Evolutionary conservation across 2,329 filamentous ascomycete genomes (phyloP).

Genomic region (Waltergamsia citrina): DNA sequence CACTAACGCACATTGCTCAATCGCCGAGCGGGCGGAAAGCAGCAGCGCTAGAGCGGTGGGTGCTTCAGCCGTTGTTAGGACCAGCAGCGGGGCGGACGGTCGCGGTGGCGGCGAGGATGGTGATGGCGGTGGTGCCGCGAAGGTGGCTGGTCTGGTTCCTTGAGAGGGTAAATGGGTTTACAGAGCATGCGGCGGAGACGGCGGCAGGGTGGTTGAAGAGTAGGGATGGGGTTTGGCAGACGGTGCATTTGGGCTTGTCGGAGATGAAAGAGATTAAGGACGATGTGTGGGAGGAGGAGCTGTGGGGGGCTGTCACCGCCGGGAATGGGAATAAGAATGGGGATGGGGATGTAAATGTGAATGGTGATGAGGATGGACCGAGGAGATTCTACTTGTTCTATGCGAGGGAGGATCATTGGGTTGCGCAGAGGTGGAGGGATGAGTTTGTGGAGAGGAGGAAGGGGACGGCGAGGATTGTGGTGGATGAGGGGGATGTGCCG

Average conservation of each 20-base stretch:
- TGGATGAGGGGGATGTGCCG: constrained; percentile 46
- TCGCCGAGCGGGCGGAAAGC: constrained; percentile 48
- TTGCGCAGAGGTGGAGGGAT: constrained; percentile 45
- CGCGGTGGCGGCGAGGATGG: too few relatives aligned
- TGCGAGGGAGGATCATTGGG: constrained; percentile 52
- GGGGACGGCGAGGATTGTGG: constrained; percentile 34
- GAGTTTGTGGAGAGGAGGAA: constrained; percentile 38
- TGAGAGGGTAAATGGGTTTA: constrained; percentile 33
- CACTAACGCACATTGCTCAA: constrained; percentile 59
- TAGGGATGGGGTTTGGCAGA: constrained; percentile 48
- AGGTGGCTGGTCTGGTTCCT: constrained; percentile 31
- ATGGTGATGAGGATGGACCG: constrained; percentile 7
- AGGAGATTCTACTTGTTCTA: constrained; percentile 52
- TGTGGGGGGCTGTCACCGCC: constrained; percentile 35
- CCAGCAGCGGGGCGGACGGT: too few relatives aligned
- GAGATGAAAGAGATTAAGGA: constrained; percentile 51
- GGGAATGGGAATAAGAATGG: too few relatives aligned
- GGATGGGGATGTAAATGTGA: constrained; percentile 9
- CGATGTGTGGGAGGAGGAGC: constrained; percentile 47
- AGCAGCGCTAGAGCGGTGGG: not conserved
- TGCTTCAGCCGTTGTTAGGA: too few relatives aligned
- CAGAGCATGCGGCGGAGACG: constrained; percentile 34
- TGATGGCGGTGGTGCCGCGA: constrained; percentile 16
- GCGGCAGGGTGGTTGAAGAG: constrained; percentile 46
- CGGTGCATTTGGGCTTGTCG: constrained; percentile 47